Conservation (phyloP, 352 stramenopile genomes). For the Pythium grandisporangium region DNA sequence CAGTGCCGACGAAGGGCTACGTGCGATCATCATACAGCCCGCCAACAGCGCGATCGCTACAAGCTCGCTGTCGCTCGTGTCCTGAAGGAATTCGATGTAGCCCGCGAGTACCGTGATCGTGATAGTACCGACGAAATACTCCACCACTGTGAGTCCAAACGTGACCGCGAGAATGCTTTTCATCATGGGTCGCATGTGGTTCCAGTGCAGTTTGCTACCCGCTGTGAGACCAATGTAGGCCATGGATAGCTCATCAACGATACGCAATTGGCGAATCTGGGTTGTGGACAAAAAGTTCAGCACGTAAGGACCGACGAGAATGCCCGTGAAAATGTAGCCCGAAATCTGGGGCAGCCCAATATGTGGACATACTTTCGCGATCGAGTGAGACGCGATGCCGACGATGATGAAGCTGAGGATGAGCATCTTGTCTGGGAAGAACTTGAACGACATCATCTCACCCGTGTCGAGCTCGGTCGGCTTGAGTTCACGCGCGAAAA, state of each 20-base stretch:
- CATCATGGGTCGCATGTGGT: slow-evolving; percentile 50
- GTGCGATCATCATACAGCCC: slow-evolving; percentile 66
- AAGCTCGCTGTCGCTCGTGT: slow-evolving; percentile 44
- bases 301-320: slow-evolving; percentile 56
- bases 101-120: slow-evolving; percentile 47
- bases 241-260: slow-evolving; percentile 58
- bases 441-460: slow-evolving; percentile 36
- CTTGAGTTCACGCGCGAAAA: slow-evolving; percentile 54
- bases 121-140: slow-evolving; percentile 58
- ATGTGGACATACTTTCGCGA: slow-evolving; percentile 48
- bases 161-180: slow-evolving; percentile 45
- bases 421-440: slow-evolving; percentile 38
- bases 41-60: slow-evolving; percentile 53
- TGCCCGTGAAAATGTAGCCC: slow-evolving; percentile 55
- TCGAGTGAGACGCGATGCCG: slow-evolving; percentile 45
- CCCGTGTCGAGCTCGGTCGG: slow-evolving; percentile 40
- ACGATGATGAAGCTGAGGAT: slow-evolving; percentile 52
- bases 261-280: slow-evolving; percentile 37
- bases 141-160: slow-evolving; percentile 34
- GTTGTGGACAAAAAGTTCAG: slow-evolving; percentile 34
- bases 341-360: slow-evolving; percentile 54
- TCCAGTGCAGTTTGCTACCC: slow-evolving; percentile 54
- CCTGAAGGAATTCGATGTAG: slow-evolving; percentile 54
- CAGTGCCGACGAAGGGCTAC: slow-evolving; percentile 51
- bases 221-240: slow-evolving; percentile 58